Evolutionary conservation across 139 green algal species (phyloP), one percentile per base, ranked within the genome.

Genomic region (Chlorella sorokiniana): DNA sequence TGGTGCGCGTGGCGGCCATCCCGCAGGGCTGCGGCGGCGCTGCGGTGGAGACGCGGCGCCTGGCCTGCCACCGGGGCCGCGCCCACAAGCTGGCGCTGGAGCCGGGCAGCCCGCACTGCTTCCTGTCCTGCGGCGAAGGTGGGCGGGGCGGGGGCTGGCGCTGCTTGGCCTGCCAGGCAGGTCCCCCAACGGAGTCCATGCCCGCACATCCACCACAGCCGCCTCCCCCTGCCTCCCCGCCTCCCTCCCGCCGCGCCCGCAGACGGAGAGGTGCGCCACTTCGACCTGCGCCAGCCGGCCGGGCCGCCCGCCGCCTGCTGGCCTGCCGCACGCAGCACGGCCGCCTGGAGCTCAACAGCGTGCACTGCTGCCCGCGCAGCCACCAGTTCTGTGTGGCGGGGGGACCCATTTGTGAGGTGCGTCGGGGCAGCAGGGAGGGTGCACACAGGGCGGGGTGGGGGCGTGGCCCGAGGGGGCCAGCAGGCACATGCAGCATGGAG

Each of bases 41-140:
- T 10, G 54, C 70, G 31, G 73, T 85, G n/a, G 75, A 81, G 41
- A 88, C 86, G 1, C 56, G 56, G n/a, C 59, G 65, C 14, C 61
- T 89, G 59, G 85, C 82, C 4, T 48, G 51, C 40, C 85, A 89
- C 59, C 31, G 40, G 8, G 91, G 92, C 45, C 90, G 86, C 52
- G 84, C 93, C 37, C 91, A 96, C 84, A 91, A 90, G 63, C 81
- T 96, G 76, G 92, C 94, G 0, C 88, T 97, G 40, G 90, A 93
- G 70, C 80, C 95, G 35, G 93, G 89, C 4, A 74, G 85, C 10
- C 81, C 81, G 4, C 71, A 88, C 33, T 52, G 86, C 83, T 84
- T 89, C 51, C 61, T 92, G 29, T 83, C 44, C 79, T 89, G 79
- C 42, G 90, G 90, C 25, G 90, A 93, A n/a, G n/a, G n/a, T n/a